Evolutionary conservation across 2,329 filamentous ascomycete species (phyloP).

Genomic region (Beauveria asiatica): DNA sequence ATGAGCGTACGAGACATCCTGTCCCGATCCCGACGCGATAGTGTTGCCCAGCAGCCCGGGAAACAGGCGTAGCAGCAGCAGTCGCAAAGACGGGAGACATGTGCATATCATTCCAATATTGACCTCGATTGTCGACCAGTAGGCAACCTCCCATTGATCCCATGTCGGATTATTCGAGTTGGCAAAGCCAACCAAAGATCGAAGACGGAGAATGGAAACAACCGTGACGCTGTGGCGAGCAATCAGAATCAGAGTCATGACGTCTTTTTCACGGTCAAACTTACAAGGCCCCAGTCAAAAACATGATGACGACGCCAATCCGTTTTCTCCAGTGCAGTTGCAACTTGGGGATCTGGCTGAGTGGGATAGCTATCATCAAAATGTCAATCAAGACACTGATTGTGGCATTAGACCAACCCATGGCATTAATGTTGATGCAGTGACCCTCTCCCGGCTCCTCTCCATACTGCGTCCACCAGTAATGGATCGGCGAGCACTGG

Average conservation of each 20-base stretch:
- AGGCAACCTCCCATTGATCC: conserved; percentile 13
- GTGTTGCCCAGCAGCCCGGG: conserved; percentile 13
- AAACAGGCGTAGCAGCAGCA: conserved; percentile 15
- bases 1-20: neutral
- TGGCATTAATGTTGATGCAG: conserved; percentile 40
- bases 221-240: conserved; percentile 13
- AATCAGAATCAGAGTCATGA: neutral
- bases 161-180: conserved; percentile 16
- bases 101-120: conserved; percentile 18
- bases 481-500: conserved; percentile 42
- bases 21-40: neutral
- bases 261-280: conserved; percentile 11
- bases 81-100: conserved; percentile 17
- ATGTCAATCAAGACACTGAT: conserved; percentile 44
- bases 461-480: conserved; percentile 46
- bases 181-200: conserved; percentile 14
- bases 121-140: conserved; percentile 19
- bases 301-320: conserved; percentile 41
- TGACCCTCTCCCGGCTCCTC: conserved; percentile 30
- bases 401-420: conserved; percentile 43
- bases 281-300: conserved; percentile 39
- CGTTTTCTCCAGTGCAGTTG: conserved; percentile 40
- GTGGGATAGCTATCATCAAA: conserved; percentile 42
- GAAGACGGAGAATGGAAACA: conserved; percentile 16
- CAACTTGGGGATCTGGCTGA: conserved; percentile 34